Evolutionary conservation across 2,329 filamentous ascomycete species (phyloP).

Genomic region (Monosporascus sp.): DNA sequence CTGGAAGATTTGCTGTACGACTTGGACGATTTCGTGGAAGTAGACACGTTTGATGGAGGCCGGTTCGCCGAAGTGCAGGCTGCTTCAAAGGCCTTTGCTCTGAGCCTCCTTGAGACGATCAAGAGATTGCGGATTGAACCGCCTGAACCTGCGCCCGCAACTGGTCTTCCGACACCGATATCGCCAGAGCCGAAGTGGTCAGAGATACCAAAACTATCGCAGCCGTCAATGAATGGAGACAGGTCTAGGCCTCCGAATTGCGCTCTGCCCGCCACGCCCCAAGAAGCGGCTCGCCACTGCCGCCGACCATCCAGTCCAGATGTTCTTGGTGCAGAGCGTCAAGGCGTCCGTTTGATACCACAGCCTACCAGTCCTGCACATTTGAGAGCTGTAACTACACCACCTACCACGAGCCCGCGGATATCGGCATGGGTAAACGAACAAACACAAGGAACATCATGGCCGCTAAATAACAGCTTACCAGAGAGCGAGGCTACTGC

Average conservation of each 20-base stretch:
- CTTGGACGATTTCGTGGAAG: slow-evolving; percentile 37
- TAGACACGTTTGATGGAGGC: slow-evolving; percentile 30
- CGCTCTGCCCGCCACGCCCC: slow-evolving; percentile 5
- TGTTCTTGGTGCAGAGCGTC: slow-evolving; percentile 16
- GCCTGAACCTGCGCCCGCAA: neutral
- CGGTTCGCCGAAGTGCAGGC: slow-evolving; percentile 34
- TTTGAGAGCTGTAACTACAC: neutral
- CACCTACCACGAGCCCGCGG: slow-evolving; percentile 8
- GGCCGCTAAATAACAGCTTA: slow-evolving; percentile 12
- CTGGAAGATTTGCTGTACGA: slow-evolving; percentile 39
- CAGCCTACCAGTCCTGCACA: neutral
- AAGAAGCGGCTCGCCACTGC: neutral
- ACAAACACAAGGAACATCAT: slow-evolving; percentile 12
- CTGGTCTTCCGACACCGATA: slow-evolving; percentile 4
- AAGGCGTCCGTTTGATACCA: slow-evolving; percentile 15
- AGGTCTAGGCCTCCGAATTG: slow-evolving; percentile 5
- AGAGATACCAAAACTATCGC: slow-evolving; percentile 7
- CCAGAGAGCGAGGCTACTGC: slow-evolving; percentile 10
- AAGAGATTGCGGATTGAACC: slow-evolving; percentile 27
- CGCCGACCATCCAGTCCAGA: slow-evolving; percentile 17
- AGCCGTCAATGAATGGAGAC: slow-evolving; percentile 4
- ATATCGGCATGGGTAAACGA: slow-evolving; percentile 20
- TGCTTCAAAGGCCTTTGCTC: slow-evolving; percentile 34
- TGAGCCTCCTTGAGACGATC: slow-evolving; percentile 33
- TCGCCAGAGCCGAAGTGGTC: slow-evolving; percentile 25